Base-by-base conservation (phyloP, 257 asterid genomes). In the Solanum corneliomulleri region DNA sequence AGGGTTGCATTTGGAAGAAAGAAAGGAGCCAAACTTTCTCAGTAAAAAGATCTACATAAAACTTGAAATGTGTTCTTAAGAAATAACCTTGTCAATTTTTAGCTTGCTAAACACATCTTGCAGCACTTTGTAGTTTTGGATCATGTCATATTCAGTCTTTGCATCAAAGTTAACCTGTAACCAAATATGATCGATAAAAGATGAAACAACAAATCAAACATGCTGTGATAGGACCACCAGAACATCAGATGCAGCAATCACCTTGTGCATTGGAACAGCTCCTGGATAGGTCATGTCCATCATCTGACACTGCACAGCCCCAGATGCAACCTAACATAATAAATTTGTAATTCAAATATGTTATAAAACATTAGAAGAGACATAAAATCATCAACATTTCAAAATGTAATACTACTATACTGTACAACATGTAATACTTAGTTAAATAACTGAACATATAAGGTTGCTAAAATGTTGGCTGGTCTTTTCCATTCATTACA, bases 241-340 rank as follows among this genome's bases (percentile, higher is more conserved):
- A 31, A 35, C 45, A 69, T 71, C 62, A 62, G 27, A 84, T 81
- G 85, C 69, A 78, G 45, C n/a, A 35, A 45, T 86, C 86, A 96
- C 99, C 95, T 95, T 96, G 92, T 96, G 99, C 96, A 96, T 96
- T 4, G 99, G 99, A 92, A 96, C 99, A 71, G 93, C 91, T 85
- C 98, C 99, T 37, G 98, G 96, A 88, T 92, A 90, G 85, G 95
- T 92, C 97, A 93, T 93, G 91, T 96, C 99, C 93, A 96, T 94
- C 97, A 96, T 90, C 93, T 96, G 99, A 83, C 99, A 96, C 86
- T 96, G 99, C 83, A 95, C 97, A 72, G 99, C 99, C 60, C 99
- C 99, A 49, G 99, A 95, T 45, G 97, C 97, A 88, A 95, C 98
- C 99, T 96, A 88, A 81, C 58, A 89, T 25, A 64, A 78, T 18